Conservation (phyloP, 2,329 filamentous ascomycete genomes). For the Teratosphaeria pseudoeucalypti region DNA sequence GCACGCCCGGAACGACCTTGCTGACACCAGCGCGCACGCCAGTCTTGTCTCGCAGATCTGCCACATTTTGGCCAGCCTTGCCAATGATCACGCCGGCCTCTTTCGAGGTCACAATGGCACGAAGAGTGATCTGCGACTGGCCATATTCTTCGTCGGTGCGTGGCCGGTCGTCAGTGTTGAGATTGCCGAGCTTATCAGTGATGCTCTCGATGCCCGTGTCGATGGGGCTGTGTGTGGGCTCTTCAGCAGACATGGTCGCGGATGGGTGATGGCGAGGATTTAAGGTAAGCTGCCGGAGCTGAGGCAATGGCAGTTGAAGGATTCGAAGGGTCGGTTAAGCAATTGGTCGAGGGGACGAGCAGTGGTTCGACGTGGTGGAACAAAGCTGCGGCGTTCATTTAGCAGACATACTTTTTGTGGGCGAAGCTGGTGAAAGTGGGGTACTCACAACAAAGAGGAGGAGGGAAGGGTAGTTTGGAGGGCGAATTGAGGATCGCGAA, state of each 20-base stretch:
- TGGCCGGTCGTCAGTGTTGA: constrained; percentile 49
- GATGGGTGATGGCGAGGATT: background rate
- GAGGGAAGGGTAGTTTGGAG: background rate
- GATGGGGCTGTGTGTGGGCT: constrained; percentile 13
- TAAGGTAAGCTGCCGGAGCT: background rate
- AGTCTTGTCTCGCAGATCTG: constrained; percentile 91
- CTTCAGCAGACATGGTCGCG: constrained; percentile 22
- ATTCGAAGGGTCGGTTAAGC: background rate
- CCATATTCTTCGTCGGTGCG: constrained; percentile 98
- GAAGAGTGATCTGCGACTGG: constrained; percentile 80
- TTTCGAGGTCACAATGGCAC: constrained; percentile 97
- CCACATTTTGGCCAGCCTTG: constrained; percentile 97
- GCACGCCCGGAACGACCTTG: constrained; percentile 96
- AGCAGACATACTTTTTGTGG: background rate
- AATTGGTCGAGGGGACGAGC: background rate
- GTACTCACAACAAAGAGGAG: background rate
- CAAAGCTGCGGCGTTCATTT: background rate
- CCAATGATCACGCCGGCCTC: constrained; percentile 98
- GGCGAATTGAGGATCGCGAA: background rate
- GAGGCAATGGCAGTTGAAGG: background rate
- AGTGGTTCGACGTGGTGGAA: background rate
- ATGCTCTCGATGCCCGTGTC: constrained; percentile 26
- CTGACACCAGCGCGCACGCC: constrained; percentile 96
- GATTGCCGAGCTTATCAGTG: constrained; percentile 32
- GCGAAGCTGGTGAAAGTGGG: background rate